Percentiles rank a stretch among this genome's conserved stretches.
phyloP scores from a whole-genome alignment of 2,329 filamentous ascomycete genomes.

The Trichoderma asperellum region DNA sequence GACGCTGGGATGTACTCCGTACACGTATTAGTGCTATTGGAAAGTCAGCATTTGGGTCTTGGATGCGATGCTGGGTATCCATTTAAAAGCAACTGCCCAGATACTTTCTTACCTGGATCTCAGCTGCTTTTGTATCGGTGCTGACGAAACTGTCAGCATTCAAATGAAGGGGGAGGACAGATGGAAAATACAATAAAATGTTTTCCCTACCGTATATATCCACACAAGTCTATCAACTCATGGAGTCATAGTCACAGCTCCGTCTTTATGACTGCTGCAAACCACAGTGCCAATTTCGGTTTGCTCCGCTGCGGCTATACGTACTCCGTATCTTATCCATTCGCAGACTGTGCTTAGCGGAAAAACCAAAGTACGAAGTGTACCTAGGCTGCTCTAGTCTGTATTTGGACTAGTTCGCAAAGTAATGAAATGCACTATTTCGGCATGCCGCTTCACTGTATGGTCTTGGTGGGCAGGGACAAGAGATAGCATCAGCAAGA shows the following conservation, averaged over 20 bases:
- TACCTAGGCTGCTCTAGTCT: not conserved
- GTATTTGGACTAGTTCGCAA: not conserved
- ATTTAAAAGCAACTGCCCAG: not conserved
- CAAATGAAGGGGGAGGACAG: not conserved
- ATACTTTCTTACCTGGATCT: not conserved
- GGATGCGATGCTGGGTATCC: not conserved
- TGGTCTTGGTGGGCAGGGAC: constrained; percentile 22
- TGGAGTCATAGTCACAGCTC: not conserved
- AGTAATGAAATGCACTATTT: constrained; percentile 9
- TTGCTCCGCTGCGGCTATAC: not conserved
- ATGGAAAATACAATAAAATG: not conserved
- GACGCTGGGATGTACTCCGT: not conserved
- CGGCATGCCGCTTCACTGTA: constrained; percentile 8
- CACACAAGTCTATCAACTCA: not conserved
- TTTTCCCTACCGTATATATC: no score
- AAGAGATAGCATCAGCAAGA: constrained; percentile 1
- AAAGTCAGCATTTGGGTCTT: not conserved
- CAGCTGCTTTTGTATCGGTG: not conserved
- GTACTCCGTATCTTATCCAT: not conserved
- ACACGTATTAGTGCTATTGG: not conserved
- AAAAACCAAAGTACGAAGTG: not conserved
- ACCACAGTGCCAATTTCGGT: not conserved
- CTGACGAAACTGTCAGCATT: not conserved
- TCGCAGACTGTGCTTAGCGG: not conserved
- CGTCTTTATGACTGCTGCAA: not conserved